phyloP scores from a whole-genome alignment of 306 rosid genomes.

The Ammopiptanthus mongolicus region DNA sequence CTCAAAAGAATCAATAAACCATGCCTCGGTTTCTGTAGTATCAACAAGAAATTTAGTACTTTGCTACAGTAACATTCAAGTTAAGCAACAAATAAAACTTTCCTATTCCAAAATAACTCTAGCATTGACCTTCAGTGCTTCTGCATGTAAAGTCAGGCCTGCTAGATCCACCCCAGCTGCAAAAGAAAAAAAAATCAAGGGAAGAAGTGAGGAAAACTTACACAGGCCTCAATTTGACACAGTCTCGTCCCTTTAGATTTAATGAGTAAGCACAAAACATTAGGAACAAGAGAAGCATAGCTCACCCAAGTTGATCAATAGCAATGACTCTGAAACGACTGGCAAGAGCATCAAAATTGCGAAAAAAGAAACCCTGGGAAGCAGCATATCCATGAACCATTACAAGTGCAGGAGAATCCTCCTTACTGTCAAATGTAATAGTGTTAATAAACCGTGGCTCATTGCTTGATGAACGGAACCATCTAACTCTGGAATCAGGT shows the following conservation, averaged over 20 bases:
- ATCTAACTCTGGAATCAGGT: conserved; percentile 73
- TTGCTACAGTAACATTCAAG: background rate
- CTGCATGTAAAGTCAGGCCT: conserved; percentile 95
- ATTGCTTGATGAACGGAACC: conserved; percentile 83
- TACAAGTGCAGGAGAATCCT: conserved; percentile 73
- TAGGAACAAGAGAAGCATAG: background rate
- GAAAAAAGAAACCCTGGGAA: conserved; percentile 91
- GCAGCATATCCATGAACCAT: conserved; percentile 95
- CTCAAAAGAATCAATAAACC: conserved; percentile 96
- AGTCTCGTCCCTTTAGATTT: background rate
- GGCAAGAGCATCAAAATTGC: conserved; percentile 93
- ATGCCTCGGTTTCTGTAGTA: conserved; percentile 81
- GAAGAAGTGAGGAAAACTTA: background rate
- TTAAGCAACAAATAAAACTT: conserved; percentile 10
- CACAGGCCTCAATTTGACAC: background rate
- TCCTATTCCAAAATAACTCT: conserved; percentile 9
- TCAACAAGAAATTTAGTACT: conserved; percentile 27
- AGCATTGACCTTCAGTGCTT: conserved; percentile 83
- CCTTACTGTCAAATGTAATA: conserved; percentile 66
- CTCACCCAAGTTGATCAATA: conserved; percentile 95
- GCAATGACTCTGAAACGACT: conserved; percentile 81
- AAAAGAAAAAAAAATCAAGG: conserved; percentile 16
- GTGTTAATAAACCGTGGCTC: conserved; percentile 85
- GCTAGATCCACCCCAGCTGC: conserved; percentile 99
- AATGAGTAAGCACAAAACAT: background rate